Conservation (phyloP, 2,329 filamentous ascomycete species). For the Xylaria arbuscula region DNA sequence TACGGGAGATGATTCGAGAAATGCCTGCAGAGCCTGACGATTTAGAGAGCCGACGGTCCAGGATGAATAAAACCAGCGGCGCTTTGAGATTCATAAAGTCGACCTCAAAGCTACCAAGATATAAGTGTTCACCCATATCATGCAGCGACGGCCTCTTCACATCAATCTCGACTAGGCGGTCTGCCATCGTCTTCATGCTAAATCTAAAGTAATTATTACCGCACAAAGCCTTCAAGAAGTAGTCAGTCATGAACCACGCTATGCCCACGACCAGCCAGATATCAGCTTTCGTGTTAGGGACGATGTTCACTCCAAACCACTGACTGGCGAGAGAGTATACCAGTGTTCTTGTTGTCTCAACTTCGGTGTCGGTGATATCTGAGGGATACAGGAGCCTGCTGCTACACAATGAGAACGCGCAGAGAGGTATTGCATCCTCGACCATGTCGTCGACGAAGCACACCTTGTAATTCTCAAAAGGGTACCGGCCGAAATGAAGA, state of each 20-base stretch:
- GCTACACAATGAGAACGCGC: slow-evolving; percentile 88
- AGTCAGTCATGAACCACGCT: slow-evolving; percentile 93
- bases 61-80: slow-evolving; percentile 88
- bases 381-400: slow-evolving; percentile 85
- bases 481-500: slow-evolving; percentile 88
- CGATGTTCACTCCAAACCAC: slow-evolving; percentile 93
- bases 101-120: slow-evolving; percentile 84
- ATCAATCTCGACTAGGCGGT: slow-evolving; percentile 84
- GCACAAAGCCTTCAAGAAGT: slow-evolving; percentile 89
- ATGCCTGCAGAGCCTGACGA: slow-evolving; percentile 86
- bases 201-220: slow-evolving; percentile 96
- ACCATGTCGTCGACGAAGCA: slow-evolving; percentile 93
- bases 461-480: slow-evolving; percentile 90
- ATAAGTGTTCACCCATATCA: slow-evolving; percentile 80
- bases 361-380: slow-evolving; percentile 85
- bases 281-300: slow-evolving; percentile 82
- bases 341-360: slow-evolving; percentile 81
- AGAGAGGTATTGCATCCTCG: slow-evolving; percentile 78
- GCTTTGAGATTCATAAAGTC: slow-evolving; percentile 94
- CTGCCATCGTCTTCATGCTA: slow-evolving; percentile 85
- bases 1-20: slow-evolving; percentile 83
- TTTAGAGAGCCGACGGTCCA: slow-evolving; percentile 91
- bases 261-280: slow-evolving; percentile 91
- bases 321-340: slow-evolving; percentile 89
- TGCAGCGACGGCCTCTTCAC: slow-evolving; percentile 83